Conservation (phyloP, 2,329 filamentous ascomycete genomes). For the Calonectria hawksworthii region DNA sequence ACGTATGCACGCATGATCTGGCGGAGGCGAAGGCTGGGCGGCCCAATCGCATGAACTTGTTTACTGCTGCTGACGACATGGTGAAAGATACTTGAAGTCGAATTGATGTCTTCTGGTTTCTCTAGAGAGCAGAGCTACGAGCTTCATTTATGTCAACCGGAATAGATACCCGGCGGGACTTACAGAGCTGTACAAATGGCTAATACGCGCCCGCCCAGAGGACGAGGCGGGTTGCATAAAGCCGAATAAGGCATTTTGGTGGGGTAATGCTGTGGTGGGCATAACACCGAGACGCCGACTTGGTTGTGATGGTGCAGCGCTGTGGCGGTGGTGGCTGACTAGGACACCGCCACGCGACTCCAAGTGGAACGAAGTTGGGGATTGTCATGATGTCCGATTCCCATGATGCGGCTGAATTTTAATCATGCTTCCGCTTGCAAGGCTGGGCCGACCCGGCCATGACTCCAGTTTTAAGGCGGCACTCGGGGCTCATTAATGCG, state of each 20-base stretch:
- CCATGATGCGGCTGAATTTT: background rate
- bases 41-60: slow-evolving; percentile 25
- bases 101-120: background rate
- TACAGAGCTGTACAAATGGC: slow-evolving; percentile 13
- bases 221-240: background rate
- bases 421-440: background rate
- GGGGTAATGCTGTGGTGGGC: background rate
- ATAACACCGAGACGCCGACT: background rate
- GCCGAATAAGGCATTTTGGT: background rate
- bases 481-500: background rate
- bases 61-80: slow-evolving; percentile 32
- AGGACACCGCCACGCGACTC: background rate
- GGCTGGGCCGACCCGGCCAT: background rate
- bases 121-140: background rate
- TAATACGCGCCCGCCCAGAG: background rate
- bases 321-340: background rate
- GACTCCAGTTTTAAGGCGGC: background rate
- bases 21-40: slow-evolving; percentile 23
- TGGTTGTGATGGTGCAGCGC: background rate
- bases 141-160: slow-evolving; percentile 29
- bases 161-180: background rate
- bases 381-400: slow-evolving; percentile 9
- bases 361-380: background rate
- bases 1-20: background rate
- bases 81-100: background rate